Conservation (phyloP, 2,329 filamentous ascomycete genomes). For the Talaromyces albobiverticillius region DNA sequence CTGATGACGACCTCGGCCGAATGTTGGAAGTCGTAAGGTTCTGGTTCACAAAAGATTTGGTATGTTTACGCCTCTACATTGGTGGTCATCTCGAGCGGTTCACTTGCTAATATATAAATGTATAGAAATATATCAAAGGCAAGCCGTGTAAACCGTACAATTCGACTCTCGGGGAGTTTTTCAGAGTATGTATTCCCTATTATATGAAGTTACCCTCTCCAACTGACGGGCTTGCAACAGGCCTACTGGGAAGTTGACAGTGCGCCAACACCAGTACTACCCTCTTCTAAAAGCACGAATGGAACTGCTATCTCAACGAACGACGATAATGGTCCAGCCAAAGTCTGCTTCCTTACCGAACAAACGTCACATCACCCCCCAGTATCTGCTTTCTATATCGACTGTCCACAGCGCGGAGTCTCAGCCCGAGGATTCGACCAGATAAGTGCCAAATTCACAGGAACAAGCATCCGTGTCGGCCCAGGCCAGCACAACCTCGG, state of each 20-base stretch:
- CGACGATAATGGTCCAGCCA: slow-evolving; percentile 52
- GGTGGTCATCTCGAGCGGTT: neutral
- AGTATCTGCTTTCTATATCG: slow-evolving; percentile 91
- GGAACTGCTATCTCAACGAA: slow-evolving; percentile 32
- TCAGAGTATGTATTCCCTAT: slow-evolving; percentile 62
- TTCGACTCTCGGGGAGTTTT: slow-evolving; percentile 94
- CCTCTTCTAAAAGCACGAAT: slow-evolving; percentile 31
- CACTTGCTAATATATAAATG: slow-evolving; percentile 1
- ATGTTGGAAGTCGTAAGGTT: slow-evolving; percentile 94
- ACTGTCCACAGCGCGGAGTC: slow-evolving; percentile 87
- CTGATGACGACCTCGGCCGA: slow-evolving; percentile 84
- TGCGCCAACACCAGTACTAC: slow-evolving; percentile 62
- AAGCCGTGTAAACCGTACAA: slow-evolving; percentile 99
- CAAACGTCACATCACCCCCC: slow-evolving; percentile 98
- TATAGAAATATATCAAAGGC: slow-evolving; percentile 91
- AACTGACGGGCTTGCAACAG: slow-evolving; percentile 41
- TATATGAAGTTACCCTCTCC: neutral
- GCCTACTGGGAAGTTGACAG: slow-evolving; percentile 95
- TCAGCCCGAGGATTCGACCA: slow-evolving; percentile 90
- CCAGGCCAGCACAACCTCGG: slow-evolving; percentile 92
- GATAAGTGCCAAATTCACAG: slow-evolving; percentile 95
- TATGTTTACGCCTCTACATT: slow-evolving; percentile 28
- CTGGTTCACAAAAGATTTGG: slow-evolving; percentile 97
- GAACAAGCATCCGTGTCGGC: slow-evolving; percentile 86
- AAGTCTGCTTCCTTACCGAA: slow-evolving; percentile 91